Percentiles rank a stretch among this genome's conserved stretches.
phyloP scores from a whole-genome alignment of 371 early-diverging fungal species.

The Mucor indicus region DNA sequence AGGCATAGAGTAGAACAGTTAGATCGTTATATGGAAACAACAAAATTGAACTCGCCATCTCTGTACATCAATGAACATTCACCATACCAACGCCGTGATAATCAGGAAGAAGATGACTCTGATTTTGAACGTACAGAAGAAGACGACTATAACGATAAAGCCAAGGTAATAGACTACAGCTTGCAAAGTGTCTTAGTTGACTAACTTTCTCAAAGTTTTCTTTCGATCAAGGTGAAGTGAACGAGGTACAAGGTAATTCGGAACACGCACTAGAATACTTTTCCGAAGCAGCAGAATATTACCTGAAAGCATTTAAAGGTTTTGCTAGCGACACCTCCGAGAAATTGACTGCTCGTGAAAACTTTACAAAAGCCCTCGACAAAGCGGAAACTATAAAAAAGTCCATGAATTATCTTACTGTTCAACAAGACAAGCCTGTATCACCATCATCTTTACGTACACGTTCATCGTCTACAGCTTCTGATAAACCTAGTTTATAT shows the following conservation, averaged over 20 bases:
- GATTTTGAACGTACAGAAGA: slow-evolving; percentile 15
- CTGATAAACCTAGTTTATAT: slow-evolving; percentile 6
- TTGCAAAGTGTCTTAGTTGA: neutral
- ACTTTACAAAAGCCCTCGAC: slow-evolving; percentile 33
- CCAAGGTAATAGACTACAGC: slow-evolving; percentile 23
- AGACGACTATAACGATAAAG: slow-evolving; percentile 31
- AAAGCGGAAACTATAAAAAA: slow-evolving; percentile 36
- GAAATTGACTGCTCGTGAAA: slow-evolving; percentile 15
- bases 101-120: slow-evolving; percentile 23
- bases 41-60: slow-evolving; percentile 11
- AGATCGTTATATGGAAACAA: slow-evolving; percentile 19
- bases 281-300: slow-evolving; percentile 44
- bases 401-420: neutral
- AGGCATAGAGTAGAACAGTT: slow-evolving; percentile 38
- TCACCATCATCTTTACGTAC: slow-evolving; percentile 3
- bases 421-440: neutral
- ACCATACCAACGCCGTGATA: slow-evolving; percentile 25
- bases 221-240: slow-evolving; percentile 39
- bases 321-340: slow-evolving; percentile 7
- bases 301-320: slow-evolving; percentile 35
- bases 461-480: slow-evolving; percentile 15
- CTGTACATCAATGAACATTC: slow-evolving; percentile 21
- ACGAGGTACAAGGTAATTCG: slow-evolving; percentile 34
- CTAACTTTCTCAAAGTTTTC: slow-evolving; percentile 15
- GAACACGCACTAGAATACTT: slow-evolving; percentile 48